Base-by-base conservation (phyloP, 2,329 filamentous ascomycete genomes). In the Neofusicoccum parvum region DNA sequence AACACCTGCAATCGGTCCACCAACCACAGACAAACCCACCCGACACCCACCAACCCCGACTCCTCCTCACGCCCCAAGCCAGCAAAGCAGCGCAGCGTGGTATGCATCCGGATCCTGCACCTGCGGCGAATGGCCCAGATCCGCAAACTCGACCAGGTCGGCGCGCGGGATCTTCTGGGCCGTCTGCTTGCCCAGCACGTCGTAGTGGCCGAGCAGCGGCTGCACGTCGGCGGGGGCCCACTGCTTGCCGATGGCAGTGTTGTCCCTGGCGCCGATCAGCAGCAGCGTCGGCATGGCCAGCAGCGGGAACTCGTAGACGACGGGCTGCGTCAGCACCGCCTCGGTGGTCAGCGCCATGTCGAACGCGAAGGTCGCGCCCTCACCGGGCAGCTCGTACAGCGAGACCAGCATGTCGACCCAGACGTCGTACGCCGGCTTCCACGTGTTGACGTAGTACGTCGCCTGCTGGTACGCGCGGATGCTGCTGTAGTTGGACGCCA, bases 401-500 rank as follows among this genome's bases (percentile, higher is more conserved):
- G 82, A 80, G 66, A 80, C 77, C 15, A 85, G 78, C 85, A 87
- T 86, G 49, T 80, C 78, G 58, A 85, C 84, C 84, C 84, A 86
- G 12, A 79, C 74, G 67, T 86, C 83, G 73, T 86, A 87, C 10
- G 76, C 75, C 1, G 76, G 70, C 46, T 78, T 72, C 85, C 85
- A 86, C 20, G 78, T 75, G 46, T 69, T 69, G 54, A 71, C 71
- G 56, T 74, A 74, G 48, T 74, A 74, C 17, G 72, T 74, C 1
- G 69, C 64, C 51, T 74, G 72, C 49, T 74, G 69, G 60, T 74
- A 74, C 15, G 66, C 70, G n/a, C 70, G 70, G 15, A 74, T 70
- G 5, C 68, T 69, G 0, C 69, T 69, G 62, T 73, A 74, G 17
- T 69, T 73, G 17, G 69, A 72, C 10, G 65, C 68, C 9, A 68